Conservation (phyloP, 345 rosid genomes). For the Camelina laxa region DNA sequence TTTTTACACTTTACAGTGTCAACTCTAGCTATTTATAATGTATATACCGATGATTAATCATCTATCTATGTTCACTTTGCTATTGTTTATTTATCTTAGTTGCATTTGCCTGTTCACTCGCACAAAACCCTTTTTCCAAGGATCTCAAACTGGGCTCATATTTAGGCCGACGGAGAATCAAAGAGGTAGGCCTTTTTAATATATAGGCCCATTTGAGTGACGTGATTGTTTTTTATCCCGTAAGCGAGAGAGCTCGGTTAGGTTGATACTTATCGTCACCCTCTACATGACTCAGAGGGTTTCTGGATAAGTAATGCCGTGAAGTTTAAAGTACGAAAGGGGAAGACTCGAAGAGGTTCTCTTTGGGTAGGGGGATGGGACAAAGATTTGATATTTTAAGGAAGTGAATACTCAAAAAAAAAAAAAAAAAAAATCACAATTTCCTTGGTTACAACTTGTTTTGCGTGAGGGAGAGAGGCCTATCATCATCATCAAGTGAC, state of each 20-base stretch:
- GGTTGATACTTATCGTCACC: not conserved
- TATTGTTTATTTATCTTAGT: not conserved
- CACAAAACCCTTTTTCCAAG: not conserved
- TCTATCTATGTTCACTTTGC: not conserved
- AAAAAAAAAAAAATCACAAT: not conserved
- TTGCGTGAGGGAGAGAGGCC: not conserved
- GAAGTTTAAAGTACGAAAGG: too few relatives aligned
- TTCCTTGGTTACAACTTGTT: not conserved
- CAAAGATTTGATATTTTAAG: slow-evolving; percentile 10
- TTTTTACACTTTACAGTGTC: not conserved
- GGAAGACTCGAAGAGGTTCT: not conserved
- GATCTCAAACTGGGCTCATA: not conserved
- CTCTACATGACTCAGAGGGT: not conserved
- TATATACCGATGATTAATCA: too few relatives aligned
- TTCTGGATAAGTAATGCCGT: slow-evolving; percentile 5
- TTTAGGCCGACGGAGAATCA: not conserved
- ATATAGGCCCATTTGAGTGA: not conserved
- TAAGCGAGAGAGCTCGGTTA: not conserved
- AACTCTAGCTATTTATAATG: not conserved
- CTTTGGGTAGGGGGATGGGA: not conserved
- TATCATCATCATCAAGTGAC: slow-evolving; percentile 7
- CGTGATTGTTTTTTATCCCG: too few relatives aligned
- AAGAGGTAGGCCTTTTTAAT: not conserved
- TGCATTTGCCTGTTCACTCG: not conserved
- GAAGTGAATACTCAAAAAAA: not conserved